Percentiles rank a stretch among this genome's conserved stretches.
phyloP scores from a whole-genome alignment of 345 rosid genomes.

The Combretum micranthum region DNA sequence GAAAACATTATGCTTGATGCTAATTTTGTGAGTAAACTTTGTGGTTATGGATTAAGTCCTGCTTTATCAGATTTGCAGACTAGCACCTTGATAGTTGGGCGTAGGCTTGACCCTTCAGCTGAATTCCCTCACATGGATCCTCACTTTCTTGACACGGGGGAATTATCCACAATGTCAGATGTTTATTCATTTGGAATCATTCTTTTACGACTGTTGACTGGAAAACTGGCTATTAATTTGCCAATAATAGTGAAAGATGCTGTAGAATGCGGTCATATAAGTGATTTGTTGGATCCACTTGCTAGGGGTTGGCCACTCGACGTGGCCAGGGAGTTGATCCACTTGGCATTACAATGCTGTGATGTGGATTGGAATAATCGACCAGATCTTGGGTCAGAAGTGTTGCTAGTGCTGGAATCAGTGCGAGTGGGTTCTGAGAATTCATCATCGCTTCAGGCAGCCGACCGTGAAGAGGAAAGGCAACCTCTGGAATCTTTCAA shows the following conservation, averaged over 20 bases:
- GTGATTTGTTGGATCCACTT: constrained; percentile 57
- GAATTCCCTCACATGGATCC: constrained; percentile 66
- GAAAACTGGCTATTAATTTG: constrained; percentile 55
- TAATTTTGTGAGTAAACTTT: constrained; percentile 57
- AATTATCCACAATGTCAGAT: constrained; percentile 68
- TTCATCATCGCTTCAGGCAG: too few species aligned
- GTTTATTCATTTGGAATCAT: constrained; percentile 75
- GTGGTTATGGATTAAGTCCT: constrained; percentile 69
- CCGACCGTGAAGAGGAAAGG: too few species aligned
- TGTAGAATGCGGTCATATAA: constrained; percentile 50
- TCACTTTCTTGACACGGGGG: constrained; percentile 46
- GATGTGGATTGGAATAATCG: constrained; percentile 54
- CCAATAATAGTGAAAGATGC: constrained; percentile 47
- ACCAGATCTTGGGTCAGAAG: constrained; percentile 69
- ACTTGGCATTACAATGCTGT: constrained; percentile 77
- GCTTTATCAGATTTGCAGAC: too few species aligned
- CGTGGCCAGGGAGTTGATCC: constrained; percentile 76
- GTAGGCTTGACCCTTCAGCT: constrained; percentile 34
- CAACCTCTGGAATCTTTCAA: too few species aligned
- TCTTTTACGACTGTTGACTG: constrained; percentile 61
- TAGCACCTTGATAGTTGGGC: too few species aligned
- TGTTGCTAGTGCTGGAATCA: constrained; percentile 82
- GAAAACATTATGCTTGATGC: constrained; percentile 67
- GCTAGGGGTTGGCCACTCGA: constrained; percentile 97
- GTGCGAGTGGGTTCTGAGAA: constrained; percentile 61